phyloP scores from a whole-genome alignment of 1,284 basidiomycete genomes.

The Sparassis latifolia region DNA sequence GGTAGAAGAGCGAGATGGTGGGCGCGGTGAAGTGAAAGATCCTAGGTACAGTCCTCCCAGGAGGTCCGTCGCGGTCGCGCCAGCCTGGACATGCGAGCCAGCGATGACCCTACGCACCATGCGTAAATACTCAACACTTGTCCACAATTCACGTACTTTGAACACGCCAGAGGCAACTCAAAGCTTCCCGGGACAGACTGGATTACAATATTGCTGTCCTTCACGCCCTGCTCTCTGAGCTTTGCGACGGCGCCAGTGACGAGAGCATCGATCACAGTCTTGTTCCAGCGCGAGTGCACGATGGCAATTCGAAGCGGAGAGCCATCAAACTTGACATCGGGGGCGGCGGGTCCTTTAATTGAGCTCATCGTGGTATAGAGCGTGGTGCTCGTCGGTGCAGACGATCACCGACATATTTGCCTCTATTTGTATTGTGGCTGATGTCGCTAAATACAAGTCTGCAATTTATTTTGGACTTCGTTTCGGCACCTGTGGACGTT shows the following conservation, averaged over 20 bases:
- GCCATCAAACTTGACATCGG: conserved; percentile 66
- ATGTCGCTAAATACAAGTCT: too few species aligned
- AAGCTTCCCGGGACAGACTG: conserved; percentile 93
- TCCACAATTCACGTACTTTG: conserved; percentile 46
- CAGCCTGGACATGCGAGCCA: conserved; percentile 77
- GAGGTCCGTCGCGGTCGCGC: conserved; percentile 69
- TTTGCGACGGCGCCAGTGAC: conserved; percentile 72
- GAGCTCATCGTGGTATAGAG: conserved; percentile 32
- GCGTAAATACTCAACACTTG: not conserved
- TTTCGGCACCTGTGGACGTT: too few species aligned
- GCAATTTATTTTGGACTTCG: too few species aligned
- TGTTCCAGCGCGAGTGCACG: conserved; percentile 93
- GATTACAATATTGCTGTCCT: conserved; percentile 84
- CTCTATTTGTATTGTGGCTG: conserved; percentile 3
- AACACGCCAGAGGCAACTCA: conserved; percentile 85
- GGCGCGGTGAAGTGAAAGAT: conserved; percentile 30
- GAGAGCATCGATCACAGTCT: conserved; percentile 77
- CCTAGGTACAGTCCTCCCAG: conserved; percentile 63
- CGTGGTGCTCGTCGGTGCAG: conserved; percentile 2
- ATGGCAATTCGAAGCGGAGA: conserved; percentile 79
- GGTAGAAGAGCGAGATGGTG: conserved; percentile 41
- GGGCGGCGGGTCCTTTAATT: conserved; percentile 75
- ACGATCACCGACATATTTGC: conserved; percentile 2
- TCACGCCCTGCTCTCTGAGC: conserved; percentile 82
- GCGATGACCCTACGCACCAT: conserved; percentile 58